These are phyloP conservation scores for Herpetospermum pedunculosum DNA, from an alignment of 306 rosid species.

Conservation along the genomic window DNA sequence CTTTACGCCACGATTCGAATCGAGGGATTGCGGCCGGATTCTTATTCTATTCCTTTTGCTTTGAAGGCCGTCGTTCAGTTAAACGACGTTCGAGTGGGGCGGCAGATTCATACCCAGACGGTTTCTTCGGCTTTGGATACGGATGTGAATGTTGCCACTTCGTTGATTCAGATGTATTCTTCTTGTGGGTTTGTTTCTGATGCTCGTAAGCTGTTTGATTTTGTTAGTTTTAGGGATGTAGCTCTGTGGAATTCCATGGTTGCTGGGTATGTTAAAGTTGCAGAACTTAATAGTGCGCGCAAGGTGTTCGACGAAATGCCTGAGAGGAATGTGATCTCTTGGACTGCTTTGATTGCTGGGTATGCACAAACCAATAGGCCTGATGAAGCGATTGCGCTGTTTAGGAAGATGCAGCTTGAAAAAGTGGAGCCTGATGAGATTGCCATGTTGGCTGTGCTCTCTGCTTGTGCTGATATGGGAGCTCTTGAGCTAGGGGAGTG, in stretches of 20 bases:
- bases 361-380: slow-evolving; percentile 33
- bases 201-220: slow-evolving; percentile 49
- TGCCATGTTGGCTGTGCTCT: slow-evolving; percentile 43
- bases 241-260: slow-evolving; percentile 49
- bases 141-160: slow-evolving; percentile 18
- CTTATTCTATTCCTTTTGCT: slow-evolving; percentile 47
- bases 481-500: slow-evolving; percentile 53
- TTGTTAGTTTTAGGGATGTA: slow-evolving; percentile 4
- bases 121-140: slow-evolving; percentile 29
- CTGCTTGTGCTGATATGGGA: slow-evolving; percentile 67
- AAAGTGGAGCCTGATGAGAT: slow-evolving; percentile 53
- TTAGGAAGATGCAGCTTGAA: slow-evolving; percentile 42
- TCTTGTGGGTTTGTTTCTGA: slow-evolving; percentile 22
- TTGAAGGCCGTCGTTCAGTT: slow-evolving; percentile 34
- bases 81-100: slow-evolving; percentile 16
- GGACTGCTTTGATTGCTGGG: slow-evolving; percentile 52
- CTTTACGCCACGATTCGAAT: slow-evolving; percentile 19
- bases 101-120: slow-evolving; percentile 39
- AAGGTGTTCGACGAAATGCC: slow-evolving; percentile 50
- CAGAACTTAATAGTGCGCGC: slow-evolving; percentile 34
- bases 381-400: slow-evolving; percentile 35
- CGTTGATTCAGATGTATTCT: slow-evolving; percentile 49
- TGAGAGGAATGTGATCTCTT: slow-evolving; percentile 34
- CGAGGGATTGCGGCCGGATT: slow-evolving; percentile 28
- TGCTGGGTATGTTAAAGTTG: slow-evolving; percentile 40